These are phyloP conservation scores for Alnus rubra DNA, from an alignment of 306 rosid species.

Conservation along the genomic window DNA sequence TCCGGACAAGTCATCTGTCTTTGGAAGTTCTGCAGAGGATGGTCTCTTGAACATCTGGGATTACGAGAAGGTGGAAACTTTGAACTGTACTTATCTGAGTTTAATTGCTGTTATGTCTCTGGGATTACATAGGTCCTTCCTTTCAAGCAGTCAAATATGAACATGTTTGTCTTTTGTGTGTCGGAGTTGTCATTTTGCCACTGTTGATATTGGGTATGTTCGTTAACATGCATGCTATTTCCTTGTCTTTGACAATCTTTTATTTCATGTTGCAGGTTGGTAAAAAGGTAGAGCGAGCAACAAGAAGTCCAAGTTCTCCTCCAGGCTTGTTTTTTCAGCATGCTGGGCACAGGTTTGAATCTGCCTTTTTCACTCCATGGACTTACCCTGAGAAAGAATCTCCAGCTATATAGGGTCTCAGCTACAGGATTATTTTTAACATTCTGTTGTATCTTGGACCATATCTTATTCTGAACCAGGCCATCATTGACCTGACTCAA, in stretches of 20 bases:
- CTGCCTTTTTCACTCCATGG: not conserved
- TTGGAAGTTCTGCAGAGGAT: conserved; percentile 99
- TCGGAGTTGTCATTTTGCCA: not conserved
- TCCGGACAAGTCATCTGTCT: conserved; percentile 93
- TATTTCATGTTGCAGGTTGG: conserved; percentile 53
- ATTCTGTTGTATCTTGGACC: not conserved
- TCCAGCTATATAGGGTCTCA: not conserved
- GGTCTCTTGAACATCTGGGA: conserved; percentile 97
- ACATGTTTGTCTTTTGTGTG: not conserved
- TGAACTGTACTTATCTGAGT: not conserved
- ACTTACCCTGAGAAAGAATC: not conserved
- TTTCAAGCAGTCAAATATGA: not conserved
- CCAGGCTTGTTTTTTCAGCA: conserved; percentile 96
- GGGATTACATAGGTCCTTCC: not conserved
- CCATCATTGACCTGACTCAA: not conserved
- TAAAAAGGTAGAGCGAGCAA: conserved; percentile 70
- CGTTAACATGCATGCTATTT: not conserved
- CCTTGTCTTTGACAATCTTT: conserved; percentile 13
- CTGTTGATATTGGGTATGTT: not conserved
- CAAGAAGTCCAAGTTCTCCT: conserved; percentile 62
- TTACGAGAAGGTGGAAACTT: conserved; percentile 72
- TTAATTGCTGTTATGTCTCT: conserved; percentile 9
- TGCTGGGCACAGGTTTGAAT: conserved; percentile 93
- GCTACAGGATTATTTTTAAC: not conserved
- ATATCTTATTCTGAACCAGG: conserved; percentile 7